Percentiles rank a stretch among this genome's conserved stretches.
These are phyloP conservation scores for Globisporangium irregulare DNA, from an alignment of 352 stramenopile genomes.

Conservation along the genomic window DNA sequence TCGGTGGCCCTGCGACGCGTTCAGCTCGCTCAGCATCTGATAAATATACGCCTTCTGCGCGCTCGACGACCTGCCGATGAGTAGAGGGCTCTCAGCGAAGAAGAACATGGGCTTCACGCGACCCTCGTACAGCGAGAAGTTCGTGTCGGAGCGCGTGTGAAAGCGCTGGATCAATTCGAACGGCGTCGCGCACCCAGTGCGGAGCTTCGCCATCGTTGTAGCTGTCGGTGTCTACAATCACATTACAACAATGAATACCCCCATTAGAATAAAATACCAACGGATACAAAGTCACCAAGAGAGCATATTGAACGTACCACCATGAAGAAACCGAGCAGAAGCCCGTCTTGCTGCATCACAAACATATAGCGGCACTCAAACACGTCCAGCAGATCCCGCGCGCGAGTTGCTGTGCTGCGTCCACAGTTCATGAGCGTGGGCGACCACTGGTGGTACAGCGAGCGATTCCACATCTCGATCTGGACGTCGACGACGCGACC, in stretches of 20 bases:
- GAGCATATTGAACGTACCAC: slow-evolving; percentile 21
- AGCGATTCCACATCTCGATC: slow-evolving; percentile 68
- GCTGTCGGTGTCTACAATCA: slow-evolving; percentile 32
- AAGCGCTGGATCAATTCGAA: slow-evolving; percentile 60
- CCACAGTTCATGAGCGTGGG: slow-evolving; percentile 16
- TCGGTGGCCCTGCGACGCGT: slow-evolving; percentile 34
- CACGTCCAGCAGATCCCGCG: slow-evolving; percentile 22
- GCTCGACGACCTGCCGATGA: slow-evolving; percentile 40
- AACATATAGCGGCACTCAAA: slow-evolving; percentile 67
- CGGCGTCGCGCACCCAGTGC: slow-evolving; percentile 29
- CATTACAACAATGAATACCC: background rate
- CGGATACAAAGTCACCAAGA: background rate
- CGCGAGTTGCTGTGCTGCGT: slow-evolving; percentile 16
- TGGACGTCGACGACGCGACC: slow-evolving; percentile 51
- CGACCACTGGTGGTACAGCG: slow-evolving; percentile 44
- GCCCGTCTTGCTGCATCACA: slow-evolving; percentile 59
- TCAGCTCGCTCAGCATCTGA: slow-evolving; percentile 50
- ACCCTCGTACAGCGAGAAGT: slow-evolving; percentile 15
- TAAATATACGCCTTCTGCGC: slow-evolving; percentile 55
- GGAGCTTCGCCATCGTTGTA: slow-evolving; percentile 54
- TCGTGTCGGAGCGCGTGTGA: slow-evolving; percentile 28
- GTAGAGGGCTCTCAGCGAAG: slow-evolving; percentile 62
- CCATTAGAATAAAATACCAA: background rate
- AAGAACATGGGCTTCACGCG: slow-evolving; percentile 38
- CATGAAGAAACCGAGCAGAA: slow-evolving; percentile 61